These are phyloP conservation scores for Emericellopsis cladophorae DNA, from an alignment of 2,329 filamentous ascomycete genomes.

Conservation along the genomic window DNA sequence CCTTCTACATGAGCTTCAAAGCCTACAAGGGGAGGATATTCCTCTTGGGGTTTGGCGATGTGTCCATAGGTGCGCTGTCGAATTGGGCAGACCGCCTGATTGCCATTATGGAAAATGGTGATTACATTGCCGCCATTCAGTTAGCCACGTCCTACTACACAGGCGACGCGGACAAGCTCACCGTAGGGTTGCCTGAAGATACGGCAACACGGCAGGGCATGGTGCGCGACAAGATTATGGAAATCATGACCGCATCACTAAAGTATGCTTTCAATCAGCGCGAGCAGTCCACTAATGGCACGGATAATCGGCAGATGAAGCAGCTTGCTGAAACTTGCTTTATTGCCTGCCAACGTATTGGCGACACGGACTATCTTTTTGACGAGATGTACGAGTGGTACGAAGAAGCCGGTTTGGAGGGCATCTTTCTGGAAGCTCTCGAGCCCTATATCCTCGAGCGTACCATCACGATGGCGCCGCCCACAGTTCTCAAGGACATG, in stretches of 20 bases:
- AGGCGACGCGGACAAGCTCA: conserved; percentile 85
- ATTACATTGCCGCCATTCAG: conserved; percentile 83
- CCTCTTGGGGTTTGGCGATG: conserved; percentile 82
- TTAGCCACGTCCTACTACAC: conserved; percentile 87
- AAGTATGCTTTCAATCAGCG: conserved; percentile 73
- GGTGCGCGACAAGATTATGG: conserved; percentile 78
- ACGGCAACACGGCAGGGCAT: conserved; percentile 61
- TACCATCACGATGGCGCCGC: conserved; percentile 63
- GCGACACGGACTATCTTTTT: conserved; percentile 74
- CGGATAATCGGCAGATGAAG: conserved; percentile 49
- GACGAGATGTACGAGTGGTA: conserved; percentile 86
- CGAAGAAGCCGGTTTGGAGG: conserved; percentile 60
- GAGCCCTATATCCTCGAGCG: conserved; percentile 80
- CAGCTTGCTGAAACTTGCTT: conserved; percentile 79
- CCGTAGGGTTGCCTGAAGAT: conserved; percentile 85
- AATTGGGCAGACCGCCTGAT: conserved; percentile 95
- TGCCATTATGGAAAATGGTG: conserved; percentile 91
- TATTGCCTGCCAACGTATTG: conserved; percentile 65
- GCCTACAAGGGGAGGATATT: conserved; percentile 92
- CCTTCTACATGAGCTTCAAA: conserved; percentile 95
- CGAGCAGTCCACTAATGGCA: conserved; percentile 29
- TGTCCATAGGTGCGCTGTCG: conserved; percentile 81
- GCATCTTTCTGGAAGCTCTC: conserved; percentile 75
- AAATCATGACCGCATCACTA: conserved; percentile 86
- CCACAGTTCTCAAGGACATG: conserved; percentile 73